These are phyloP conservation scores for Pelargonium australe DNA, from an alignment of 441 rosid species.

Conservation along the genomic window DNA sequence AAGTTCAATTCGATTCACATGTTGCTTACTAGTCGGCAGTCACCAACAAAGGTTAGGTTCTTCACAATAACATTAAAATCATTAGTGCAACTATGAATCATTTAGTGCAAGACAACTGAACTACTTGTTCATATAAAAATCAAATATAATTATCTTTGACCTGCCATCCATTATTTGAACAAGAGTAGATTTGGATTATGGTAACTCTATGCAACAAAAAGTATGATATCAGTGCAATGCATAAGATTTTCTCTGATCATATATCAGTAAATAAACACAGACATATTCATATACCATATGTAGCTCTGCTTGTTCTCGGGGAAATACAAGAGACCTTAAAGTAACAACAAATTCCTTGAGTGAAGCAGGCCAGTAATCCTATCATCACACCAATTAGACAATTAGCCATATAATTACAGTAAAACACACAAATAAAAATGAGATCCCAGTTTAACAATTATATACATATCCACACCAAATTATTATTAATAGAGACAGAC, in stretches of 20 bases:
- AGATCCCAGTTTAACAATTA: too few relatives aligned
- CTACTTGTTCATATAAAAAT: background rate
- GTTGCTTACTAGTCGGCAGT: background rate
- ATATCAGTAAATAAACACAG: background rate
- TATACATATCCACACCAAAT: too few relatives aligned
- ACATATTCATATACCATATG: constrained; percentile 31
- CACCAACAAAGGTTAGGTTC: background rate
- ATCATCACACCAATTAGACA: background rate
- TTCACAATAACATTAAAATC: background rate
- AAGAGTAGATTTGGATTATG: background rate
- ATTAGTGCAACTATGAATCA: background rate
- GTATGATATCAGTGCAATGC: background rate
- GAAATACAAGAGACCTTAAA: constrained; percentile 55
- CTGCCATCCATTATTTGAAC: background rate
- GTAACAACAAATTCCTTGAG: constrained; percentile 53
- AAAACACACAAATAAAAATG: background rate
- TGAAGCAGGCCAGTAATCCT: constrained; percentile 82
- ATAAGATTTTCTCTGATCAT: background rate
- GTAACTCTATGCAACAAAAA: background rate
- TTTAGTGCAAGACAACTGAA: background rate
- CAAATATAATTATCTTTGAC: background rate
- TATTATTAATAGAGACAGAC: background rate
- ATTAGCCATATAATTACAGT: background rate
- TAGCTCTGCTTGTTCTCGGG: constrained; percentile 51
- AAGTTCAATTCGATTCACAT: background rate